phyloP scores from a whole-genome alignment of 495 filamentous ascomycete species.

The Lasiosphaeria miniovina region DNA sequence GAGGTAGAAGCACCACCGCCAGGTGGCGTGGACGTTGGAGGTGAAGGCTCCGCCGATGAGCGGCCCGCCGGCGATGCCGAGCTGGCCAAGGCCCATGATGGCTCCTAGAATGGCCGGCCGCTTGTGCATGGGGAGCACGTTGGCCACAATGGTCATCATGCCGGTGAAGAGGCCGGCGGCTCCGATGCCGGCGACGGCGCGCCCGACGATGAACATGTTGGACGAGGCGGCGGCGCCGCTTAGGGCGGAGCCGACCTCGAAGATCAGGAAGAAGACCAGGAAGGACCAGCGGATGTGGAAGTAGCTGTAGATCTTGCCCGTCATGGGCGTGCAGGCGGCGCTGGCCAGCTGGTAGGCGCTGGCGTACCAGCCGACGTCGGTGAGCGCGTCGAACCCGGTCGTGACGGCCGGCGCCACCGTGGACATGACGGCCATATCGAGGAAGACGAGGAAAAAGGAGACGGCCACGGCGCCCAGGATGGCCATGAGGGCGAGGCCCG shows the following conservation, averaged over 20 bases:
- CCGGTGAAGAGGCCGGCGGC: conserved; percentile 31
- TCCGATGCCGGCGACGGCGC: conserved; percentile 50
- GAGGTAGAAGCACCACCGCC: conserved; percentile 63
- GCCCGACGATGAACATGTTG: conserved; percentile 49
- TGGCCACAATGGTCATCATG: conserved; percentile 26
- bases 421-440: not conserved
- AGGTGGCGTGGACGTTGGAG: conserved; percentile 36
- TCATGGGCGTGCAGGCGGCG: conserved; percentile 44
- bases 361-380: conserved; percentile 48
- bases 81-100: conserved; percentile 49
- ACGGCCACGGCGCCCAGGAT: not conserved
- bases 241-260: conserved; percentile 45
- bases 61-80: conserved; percentile 64
- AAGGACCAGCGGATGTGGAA: conserved; percentile 38
- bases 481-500: not conserved
- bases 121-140: conserved; percentile 20
- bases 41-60: conserved; percentile 52
- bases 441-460: not conserved
- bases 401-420: conserved; percentile 40
- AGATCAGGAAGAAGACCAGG: conserved; percentile 32
- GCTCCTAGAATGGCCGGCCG: not conserved
- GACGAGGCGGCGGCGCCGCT: conserved; percentile 49
- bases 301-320: conserved; percentile 44
- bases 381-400: conserved; percentile 35
- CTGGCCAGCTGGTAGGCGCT: conserved; percentile 45